Percentiles rank a stretch among this genome's conserved stretches.
Evolutionary conservation across 257 asterid genomes (phyloP).

Genomic region (Solanum arcanum): DNA sequence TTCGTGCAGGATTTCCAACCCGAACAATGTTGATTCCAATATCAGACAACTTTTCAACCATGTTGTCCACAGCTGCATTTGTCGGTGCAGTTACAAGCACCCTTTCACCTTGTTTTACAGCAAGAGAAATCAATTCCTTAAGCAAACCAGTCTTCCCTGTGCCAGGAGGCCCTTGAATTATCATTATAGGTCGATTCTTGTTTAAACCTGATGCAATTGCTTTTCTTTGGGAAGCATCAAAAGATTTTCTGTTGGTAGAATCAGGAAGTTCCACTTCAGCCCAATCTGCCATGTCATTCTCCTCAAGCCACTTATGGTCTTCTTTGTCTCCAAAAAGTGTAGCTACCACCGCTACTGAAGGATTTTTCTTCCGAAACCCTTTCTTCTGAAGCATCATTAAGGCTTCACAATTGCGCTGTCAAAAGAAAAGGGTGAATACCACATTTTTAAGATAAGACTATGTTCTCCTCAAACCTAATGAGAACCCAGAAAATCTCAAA

Average conservation of each 20-base stretch:
- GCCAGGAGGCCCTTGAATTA: conserved; percentile 96
- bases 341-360: conserved; percentile 69
- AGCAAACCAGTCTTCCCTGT: conserved; percentile 88
- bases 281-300: conserved; percentile 56
- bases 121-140: conserved; percentile 66
- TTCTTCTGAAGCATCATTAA: conserved; percentile 95
- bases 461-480: not conserved
- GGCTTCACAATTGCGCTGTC: conserved; percentile 98
- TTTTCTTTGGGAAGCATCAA: conserved; percentile 60
- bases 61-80: conserved; percentile 96
- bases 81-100: conserved; percentile 97
- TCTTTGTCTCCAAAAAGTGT: conserved; percentile 81
- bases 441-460: not conserved
- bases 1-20: conserved; percentile 87
- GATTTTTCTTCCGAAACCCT: conserved; percentile 76
- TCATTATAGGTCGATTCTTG: conserved; percentile 69
- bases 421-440: conserved; percentile 7
- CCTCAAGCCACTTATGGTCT: conserved; percentile 53
- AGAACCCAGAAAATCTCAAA: not conserved
- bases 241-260: conserved; percentile 26
- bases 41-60: conserved; percentile 80
- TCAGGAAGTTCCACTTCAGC: conserved; percentile 45
- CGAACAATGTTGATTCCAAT: conserved; percentile 66
- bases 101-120: conserved; percentile 77
- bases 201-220: conserved; percentile 87